Evolutionary conservation across 768 basidiomycete species (phyloP), one percentile per base, ranked within the genome.

Genomic region (Termitomyces sp.): DNA sequence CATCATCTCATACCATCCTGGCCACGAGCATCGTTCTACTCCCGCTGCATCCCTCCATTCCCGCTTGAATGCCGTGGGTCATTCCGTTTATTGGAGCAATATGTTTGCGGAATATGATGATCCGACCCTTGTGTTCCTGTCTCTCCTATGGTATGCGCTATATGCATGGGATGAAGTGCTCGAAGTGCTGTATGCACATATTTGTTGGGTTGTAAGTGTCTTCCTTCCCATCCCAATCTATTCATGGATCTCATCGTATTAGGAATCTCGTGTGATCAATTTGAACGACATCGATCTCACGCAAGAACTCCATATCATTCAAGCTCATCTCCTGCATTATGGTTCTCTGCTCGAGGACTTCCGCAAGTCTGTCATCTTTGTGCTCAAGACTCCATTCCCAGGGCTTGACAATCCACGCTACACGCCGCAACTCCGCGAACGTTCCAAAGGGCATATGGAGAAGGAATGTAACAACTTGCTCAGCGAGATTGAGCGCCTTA

Each of bases 161-260:
- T 86, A 86, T 66, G 79, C 84, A 0, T 86, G 86, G 77, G 86
- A 86, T 53, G 83, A 87, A 68, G 72, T 83, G 0, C 73, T 86
- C 31, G 84, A 85, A 64, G 70, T 72, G 14, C 65, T 86, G 40
- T 85, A 84, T 59, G 63, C 66, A 10, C 82, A 86, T 64, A 77
- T 86, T 29, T 81, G 77, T 60, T 74, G 63, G 59, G 71, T 87
- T 60, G 81, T 79, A 60, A 46, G 77, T 65, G 38, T 40, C 40
- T 17, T 36, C 15, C 42, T 15, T 45, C 66, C 5, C 40, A 40
- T 68, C 60, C 31, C 66, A 64, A 20, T 36, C 20, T 49, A 5
- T 17, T 69, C 8, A 15, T 29, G 36, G 17, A 50, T 31, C 17
- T 20, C 25, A 53, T 47, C 4, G 7, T 20, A 54, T 60, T 50